These are phyloP conservation scores for Phlegmacium glaucopus DNA, from an alignment of 768 basidiomycete genomes.

Conservation along the genomic window DNA sequence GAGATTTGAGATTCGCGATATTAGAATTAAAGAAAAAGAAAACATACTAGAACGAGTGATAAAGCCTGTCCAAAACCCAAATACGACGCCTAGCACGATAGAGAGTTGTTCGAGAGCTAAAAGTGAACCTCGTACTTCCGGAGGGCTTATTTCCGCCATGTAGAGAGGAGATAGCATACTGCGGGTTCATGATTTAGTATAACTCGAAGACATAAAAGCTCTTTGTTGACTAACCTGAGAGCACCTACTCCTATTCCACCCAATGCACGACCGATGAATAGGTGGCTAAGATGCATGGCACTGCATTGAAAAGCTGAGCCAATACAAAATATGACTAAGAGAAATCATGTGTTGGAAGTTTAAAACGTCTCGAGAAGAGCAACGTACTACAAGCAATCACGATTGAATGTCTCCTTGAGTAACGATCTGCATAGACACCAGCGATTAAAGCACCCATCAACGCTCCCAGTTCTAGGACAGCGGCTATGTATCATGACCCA, in stretches of 20 bases:
- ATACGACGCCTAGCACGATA: conserved; percentile 77
- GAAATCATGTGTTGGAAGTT: not conserved
- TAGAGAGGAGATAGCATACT: conserved; percentile 82
- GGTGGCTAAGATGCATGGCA: conserved; percentile 50
- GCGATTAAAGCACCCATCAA: conserved; percentile 69
- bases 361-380: not conserved
- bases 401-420: conserved; percentile 66
- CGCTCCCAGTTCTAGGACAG: conserved; percentile 74
- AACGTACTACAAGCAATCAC: conserved; percentile 62
- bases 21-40: not conserved
- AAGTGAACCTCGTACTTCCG: conserved; percentile 75
- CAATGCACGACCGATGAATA: conserved; percentile 69
- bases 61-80: conserved; percentile 84
- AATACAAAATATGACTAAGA: conserved; percentile 61
- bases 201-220: not conserved
- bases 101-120: conserved; percentile 78
- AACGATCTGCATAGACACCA: conserved; percentile 65
- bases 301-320: conserved; percentile 69
- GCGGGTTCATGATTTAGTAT: conserved; percentile 6
- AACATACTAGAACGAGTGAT: conserved; percentile 58
- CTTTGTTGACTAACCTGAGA: conserved; percentile 47
- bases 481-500: conserved; percentile 43
- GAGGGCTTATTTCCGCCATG: conserved; percentile 82
- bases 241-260: conserved; percentile 83
- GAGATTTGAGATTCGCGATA: not conserved